Conservation (phyloP, 2,329 filamentous ascomycete species). For the Calonectria pauciramosa region DNA sequence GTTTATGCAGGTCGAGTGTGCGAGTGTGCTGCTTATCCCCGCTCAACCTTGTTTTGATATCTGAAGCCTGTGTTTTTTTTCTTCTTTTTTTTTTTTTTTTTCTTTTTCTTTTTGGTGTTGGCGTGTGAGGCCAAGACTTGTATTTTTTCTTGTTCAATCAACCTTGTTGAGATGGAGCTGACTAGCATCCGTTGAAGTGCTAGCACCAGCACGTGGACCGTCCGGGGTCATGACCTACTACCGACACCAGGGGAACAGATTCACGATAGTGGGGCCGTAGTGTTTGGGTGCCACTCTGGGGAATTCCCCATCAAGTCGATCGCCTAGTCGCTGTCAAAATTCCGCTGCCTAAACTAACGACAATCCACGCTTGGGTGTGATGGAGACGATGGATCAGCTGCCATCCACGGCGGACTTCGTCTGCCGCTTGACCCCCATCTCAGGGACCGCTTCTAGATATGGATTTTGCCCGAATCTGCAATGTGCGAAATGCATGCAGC, state of each 20-base stretch:
- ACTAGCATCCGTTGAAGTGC: background rate
- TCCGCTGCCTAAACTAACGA: constrained; percentile 29
- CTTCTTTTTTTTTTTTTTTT: background rate
- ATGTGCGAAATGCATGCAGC: constrained; percentile 38
- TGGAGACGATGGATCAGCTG: background rate
- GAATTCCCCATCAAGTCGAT: constrained; percentile 32
- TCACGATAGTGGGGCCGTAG: background rate
- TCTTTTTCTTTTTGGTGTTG: background rate
- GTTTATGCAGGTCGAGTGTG: constrained; percentile 23
- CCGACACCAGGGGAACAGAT: constrained; percentile 1
- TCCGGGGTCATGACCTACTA: constrained; percentile 18
- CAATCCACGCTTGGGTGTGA: constrained; percentile 5
- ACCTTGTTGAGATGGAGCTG: background rate
- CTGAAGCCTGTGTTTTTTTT: background rate
- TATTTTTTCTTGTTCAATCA: background rate
- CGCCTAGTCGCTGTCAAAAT: constrained; percentile 14
- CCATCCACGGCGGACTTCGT: constrained; percentile 22
- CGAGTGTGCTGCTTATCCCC: background rate
- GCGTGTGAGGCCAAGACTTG: background rate
- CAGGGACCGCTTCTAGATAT: constrained; percentile 12
- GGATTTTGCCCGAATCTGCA: constrained; percentile 34
- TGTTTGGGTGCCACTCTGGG: constrained; percentile 17
- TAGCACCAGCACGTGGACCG: constrained; percentile 5
- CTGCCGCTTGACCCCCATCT: constrained; percentile 21
- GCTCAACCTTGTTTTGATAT: constrained; percentile 1